phyloP scores from a whole-genome alignment of 148 eudicot species.

The Oxyria digyna region DNA sequence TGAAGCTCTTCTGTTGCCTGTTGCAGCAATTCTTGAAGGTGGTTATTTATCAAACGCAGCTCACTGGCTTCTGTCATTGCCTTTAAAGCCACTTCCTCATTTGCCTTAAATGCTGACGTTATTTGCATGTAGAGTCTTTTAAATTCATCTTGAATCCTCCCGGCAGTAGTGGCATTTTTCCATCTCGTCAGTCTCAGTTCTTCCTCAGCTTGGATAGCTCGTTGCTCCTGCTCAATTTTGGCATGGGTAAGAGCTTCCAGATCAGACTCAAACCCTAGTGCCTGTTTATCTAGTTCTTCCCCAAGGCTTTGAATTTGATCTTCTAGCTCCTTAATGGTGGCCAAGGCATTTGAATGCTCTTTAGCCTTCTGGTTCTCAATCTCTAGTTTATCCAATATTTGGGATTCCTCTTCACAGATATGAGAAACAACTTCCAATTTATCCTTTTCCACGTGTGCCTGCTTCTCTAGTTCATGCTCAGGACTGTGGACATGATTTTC shows the following conservation, averaged over 20 bases:
- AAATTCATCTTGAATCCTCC: conserved; percentile 78
- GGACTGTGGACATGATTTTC: conserved; percentile 18
- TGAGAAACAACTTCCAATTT: conserved; percentile 9
- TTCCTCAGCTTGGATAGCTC: conserved; percentile 83
- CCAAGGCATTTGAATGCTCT: conserved; percentile 34
- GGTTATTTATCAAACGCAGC: conserved; percentile 40
- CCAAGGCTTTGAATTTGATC: conserved; percentile 43
- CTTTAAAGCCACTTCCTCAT: conserved; percentile 57
- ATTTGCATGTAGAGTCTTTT: conserved; percentile 53
- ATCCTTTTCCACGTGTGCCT: conserved; percentile 13
- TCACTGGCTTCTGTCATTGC: conserved; percentile 69
- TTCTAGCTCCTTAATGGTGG: conserved; percentile 46
- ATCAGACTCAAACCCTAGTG: conserved; percentile 67
- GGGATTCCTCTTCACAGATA: conserved; percentile 29
- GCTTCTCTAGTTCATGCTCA: conserved; percentile 15
- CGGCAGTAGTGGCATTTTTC: conserved; percentile 73
- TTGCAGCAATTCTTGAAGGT: conserved; percentile 46
- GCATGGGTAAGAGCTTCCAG: conserved; percentile 45
- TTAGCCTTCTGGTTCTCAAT: conserved; percentile 42
- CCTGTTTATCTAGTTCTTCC: conserved; percentile 67
- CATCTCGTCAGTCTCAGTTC: conserved; percentile 42
- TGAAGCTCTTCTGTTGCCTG: conserved; percentile 45
- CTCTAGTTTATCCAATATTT: conserved; percentile 42
- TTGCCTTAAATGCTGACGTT: conserved; percentile 61
- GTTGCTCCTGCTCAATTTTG: conserved; percentile 79